These are phyloP conservation scores for Rhododendron vialii DNA, from an alignment of 148 eudicot genomes.

Conservation along the genomic window DNA sequence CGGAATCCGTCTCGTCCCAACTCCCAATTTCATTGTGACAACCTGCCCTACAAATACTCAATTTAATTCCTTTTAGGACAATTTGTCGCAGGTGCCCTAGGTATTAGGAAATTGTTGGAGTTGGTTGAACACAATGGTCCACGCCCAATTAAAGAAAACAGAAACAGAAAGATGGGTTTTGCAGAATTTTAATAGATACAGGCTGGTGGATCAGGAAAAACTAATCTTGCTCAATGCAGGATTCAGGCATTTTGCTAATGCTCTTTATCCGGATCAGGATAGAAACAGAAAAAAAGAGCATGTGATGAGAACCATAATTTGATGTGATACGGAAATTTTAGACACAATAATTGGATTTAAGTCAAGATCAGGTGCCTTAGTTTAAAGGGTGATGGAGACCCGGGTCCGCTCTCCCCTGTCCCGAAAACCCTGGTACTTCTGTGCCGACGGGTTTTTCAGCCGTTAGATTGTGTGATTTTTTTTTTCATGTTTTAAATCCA, in stretches of 20 bases:
- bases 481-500: too few relatives aligned
- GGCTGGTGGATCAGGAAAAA: not conserved
- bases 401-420: fast-evolving
- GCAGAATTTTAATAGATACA: not conserved
- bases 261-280: not conserved
- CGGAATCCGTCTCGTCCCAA: not conserved
- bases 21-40: not conserved
- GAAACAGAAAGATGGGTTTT: not conserved
- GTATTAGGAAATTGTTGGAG: not conserved
- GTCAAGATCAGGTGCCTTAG: not conserved
- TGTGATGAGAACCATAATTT: not conserved
- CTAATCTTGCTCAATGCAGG: not conserved
- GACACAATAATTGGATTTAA: not conserved
- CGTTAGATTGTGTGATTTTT: too few relatives aligned
- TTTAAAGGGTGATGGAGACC: not conserved
- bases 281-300: not conserved
- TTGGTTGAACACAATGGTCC: not conserved
- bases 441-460: too few relatives aligned
- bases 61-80: not conserved
- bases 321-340: not conserved
- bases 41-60: slow-evolving; percentile 1
- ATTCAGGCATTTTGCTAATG: not conserved
- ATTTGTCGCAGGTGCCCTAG: not conserved
- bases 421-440: fast-evolving
- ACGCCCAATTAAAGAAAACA: not conserved